Conservation (phyloP, 2,329 filamentous ascomycete genomes). For the Fusarium nematophilum region DNA sequence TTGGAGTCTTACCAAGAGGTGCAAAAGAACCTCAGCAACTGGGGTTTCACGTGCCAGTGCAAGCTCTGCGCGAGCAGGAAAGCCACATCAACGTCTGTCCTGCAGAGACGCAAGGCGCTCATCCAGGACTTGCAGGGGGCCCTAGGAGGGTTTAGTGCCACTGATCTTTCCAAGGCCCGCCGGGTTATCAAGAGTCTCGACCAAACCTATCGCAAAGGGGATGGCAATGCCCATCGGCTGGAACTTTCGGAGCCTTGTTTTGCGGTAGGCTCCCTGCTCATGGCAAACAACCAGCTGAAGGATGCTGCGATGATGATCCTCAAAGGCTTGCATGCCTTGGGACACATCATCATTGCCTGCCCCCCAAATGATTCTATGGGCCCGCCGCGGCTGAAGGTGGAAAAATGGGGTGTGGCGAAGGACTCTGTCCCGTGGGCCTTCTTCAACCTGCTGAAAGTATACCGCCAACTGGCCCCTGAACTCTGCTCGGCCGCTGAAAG, state of each 20-base stretch:
- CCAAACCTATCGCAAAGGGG: slow-evolving; percentile 33
- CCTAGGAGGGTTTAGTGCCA: fast-evolving
- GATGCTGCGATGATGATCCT: neutral
- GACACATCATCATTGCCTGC: slow-evolving; percentile 4
- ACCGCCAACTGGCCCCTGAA: neutral
- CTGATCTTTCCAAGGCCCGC: slow-evolving; percentile 9
- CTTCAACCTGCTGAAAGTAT: slow-evolving; percentile 1
- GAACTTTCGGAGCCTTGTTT: slow-evolving; percentile 5
- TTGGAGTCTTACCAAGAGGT: slow-evolving; percentile 42
- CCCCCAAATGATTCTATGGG: neutral
- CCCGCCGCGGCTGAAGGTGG: slow-evolving; percentile 3
- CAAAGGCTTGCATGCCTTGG: slow-evolving; percentile 13
- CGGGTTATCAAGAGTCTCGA: slow-evolving; percentile 36
- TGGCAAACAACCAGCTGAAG: fast-evolving
- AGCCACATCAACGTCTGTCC: slow-evolving; percentile 13
- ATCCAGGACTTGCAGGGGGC: slow-evolving; percentile 23
- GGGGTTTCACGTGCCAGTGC: slow-evolving; percentile 58
- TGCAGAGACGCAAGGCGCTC: slow-evolving; percentile 33
- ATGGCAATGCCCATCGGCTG: neutral
- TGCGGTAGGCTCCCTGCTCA: neutral
- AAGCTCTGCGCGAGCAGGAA: slow-evolving; percentile 49
- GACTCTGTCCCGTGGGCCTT: neutral
- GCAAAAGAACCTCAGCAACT: slow-evolving; percentile 47
- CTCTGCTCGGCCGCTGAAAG: neutral
- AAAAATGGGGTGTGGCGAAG: neutral